Conservation (phyloP, 208 protist genomes). For the Leishmania amazonensis region DNA sequence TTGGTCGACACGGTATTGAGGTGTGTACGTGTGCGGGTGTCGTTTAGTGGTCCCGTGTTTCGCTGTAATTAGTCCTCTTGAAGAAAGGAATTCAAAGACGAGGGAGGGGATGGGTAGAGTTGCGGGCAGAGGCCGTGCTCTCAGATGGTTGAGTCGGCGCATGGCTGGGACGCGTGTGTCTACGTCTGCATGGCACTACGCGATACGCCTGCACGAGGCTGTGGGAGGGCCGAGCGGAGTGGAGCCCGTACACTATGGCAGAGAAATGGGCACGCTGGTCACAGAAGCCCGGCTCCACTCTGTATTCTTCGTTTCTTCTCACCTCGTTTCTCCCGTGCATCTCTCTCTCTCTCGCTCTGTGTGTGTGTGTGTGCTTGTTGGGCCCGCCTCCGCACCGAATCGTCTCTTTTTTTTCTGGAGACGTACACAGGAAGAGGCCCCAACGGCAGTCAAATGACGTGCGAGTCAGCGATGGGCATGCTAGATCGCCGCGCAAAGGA, state of each 20-base stretch:
- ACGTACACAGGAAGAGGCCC: not conserved
- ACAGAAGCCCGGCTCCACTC: not conserved
- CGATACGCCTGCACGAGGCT: too few relatives aligned
- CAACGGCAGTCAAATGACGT: not conserved
- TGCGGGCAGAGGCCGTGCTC: not conserved
- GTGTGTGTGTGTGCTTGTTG: not conserved
- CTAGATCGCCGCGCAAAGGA: not conserved
- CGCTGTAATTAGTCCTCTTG: not conserved
- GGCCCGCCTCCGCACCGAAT: not conserved
- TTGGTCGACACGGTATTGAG: not conserved
- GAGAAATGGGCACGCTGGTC: not conserved
- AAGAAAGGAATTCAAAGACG: not conserved
- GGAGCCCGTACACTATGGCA: not conserved
- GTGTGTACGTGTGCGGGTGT: not conserved
- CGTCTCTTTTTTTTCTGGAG: not conserved
- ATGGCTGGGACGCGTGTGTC: not conserved
- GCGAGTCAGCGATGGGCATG: conserved; percentile 1
- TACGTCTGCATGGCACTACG: not conserved
- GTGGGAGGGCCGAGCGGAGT: not conserved
- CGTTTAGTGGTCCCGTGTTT: too few relatives aligned
- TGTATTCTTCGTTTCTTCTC: not conserved
- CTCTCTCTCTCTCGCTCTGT: not conserved
- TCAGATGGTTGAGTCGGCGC: not conserved
- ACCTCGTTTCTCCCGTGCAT: not conserved
- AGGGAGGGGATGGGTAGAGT: not conserved